phyloP scores from a whole-genome alignment of 257 asterid species.

The Solanum commersonii region DNA sequence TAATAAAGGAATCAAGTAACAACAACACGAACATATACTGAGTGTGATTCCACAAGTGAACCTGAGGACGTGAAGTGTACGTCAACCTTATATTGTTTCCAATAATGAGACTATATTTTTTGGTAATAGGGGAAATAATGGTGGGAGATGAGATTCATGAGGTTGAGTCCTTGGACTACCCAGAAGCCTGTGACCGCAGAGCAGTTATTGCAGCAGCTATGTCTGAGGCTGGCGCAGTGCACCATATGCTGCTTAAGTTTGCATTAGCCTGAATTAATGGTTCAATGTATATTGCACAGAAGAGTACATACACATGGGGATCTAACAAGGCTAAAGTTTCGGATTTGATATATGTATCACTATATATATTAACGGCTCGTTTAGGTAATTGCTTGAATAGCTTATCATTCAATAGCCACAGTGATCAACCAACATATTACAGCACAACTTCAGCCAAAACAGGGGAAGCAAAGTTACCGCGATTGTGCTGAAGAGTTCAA shows the following conservation, averaged over 20 bases:
- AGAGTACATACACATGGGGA: not conserved
- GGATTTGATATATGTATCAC: not conserved
- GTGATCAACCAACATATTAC: not conserved
- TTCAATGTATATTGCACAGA: not conserved
- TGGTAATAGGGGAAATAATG: not conserved
- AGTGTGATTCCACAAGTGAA: not conserved
- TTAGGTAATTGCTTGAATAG: not conserved
- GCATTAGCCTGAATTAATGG: not conserved
- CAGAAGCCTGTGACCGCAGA: not conserved
- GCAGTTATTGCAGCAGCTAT: slow-evolving; percentile 19
- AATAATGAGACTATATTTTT: not conserved
- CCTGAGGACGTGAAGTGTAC: too few relatives aligned
- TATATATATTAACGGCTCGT: not conserved
- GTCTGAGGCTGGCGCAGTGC: slow-evolving; percentile 9
- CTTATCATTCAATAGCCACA: not conserved
- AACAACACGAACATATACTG: too few relatives aligned
- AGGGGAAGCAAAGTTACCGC: not conserved
- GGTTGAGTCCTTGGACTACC: not conserved
- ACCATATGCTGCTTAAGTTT: not conserved
- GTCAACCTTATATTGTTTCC: not conserved
- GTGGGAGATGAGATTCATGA: not conserved
- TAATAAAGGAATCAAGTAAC: not conserved
- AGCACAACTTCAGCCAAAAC: not conserved
- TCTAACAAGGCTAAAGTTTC: not conserved
- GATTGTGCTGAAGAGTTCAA: not conserved